A percentile compares a stretch with the other conserved stretches of the same genome.
Evolutionary conservation across 768 basidiomycete genomes (phyloP).

Genomic region (Dentipellis sp.): DNA sequence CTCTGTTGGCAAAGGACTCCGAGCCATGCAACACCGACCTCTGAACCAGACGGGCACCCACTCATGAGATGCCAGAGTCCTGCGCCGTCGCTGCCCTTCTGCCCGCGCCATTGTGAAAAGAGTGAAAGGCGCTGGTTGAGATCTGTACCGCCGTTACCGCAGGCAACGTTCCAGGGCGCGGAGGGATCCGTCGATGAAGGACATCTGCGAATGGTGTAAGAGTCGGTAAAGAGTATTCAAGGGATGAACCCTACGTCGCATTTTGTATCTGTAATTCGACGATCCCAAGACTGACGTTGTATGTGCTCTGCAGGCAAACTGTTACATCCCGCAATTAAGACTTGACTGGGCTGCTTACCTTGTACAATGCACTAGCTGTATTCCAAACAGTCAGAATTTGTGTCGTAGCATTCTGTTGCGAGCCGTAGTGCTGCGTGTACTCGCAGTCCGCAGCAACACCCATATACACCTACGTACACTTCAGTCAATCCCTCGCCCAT

Average conservation of each 20-base stretch:
- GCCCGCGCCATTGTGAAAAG: conserved; percentile 78
- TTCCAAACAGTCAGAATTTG: conserved; percentile 79
- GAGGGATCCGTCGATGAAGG: conserved; percentile 42
- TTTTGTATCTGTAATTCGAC: conserved; percentile 70
- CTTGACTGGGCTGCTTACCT: conserved; percentile 26
- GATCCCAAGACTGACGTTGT: conserved; percentile 81
- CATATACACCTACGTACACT: conserved; percentile 49
- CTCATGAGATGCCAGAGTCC: conserved; percentile 90
- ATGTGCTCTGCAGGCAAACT: conserved; percentile 41
- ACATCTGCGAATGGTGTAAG: conserved; percentile 34
- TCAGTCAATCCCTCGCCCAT: background rate
- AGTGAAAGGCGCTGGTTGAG: conserved; percentile 66
- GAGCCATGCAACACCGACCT: conserved; percentile 86
- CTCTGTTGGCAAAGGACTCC: conserved; percentile 62
- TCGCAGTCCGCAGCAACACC: conserved; percentile 86
- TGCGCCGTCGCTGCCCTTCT: conserved; percentile 58
- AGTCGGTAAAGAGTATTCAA: too few relatives aligned
- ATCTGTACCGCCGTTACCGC: conserved; percentile 33
- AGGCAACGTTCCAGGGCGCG: conserved; percentile 71
- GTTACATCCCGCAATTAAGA: background rate
- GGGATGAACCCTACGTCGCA: conserved; percentile 28
- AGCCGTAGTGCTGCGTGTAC: conserved; percentile 59
- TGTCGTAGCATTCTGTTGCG: conserved; percentile 53
- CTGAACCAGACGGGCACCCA: conserved; percentile 69
- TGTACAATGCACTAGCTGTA: conserved; percentile 64